Base-by-base conservation (phyloP, 2,329 filamentous ascomycete genomes). In the Phialophora chinensis region DNA sequence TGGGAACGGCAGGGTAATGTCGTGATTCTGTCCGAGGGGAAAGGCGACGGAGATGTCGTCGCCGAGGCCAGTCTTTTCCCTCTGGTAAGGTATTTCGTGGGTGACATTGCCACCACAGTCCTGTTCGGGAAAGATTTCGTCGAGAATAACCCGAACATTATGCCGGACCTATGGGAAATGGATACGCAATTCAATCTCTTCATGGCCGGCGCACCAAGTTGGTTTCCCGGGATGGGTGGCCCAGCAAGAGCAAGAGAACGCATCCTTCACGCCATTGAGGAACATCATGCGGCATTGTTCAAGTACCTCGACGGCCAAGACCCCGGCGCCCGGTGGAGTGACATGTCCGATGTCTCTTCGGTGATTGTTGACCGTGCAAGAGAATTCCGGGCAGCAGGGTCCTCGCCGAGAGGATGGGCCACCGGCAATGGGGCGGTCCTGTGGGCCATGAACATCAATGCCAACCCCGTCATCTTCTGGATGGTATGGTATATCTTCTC, bases 1-100 rank as follows among this genome's bases (percentile, higher is more conserved):
- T 90, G 88, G 88, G 88, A 90, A 73, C 82, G 86, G 38, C 77
- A 75, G n/a, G 82, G 79, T 20, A 75, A 80, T 10, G 78, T 84
- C 1, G 76, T 77, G 2, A 75, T 80, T 10, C 73, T 79, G 3
- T 82, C 83, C 17, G 70, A 77, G 1, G 49, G 61, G 23, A 72
- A 73, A 38, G 67, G 74, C 17, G 64, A 58, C 38, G 44, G 49
- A 8, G n/a, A 33, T 2, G 75, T 78, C 31, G 79, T 84, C 61
- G 85, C 83, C 14, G 86, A 88, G 70, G 79, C 82, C 12, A 79
- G 80, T 66, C 74, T 88, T 1, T 80, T 82, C 69, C 76, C 81
- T 2, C 78, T 90, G 5, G 76, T 88, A 25, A 79, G 85, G 63
- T 82, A 86, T 69, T 88, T 88, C 71, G 80, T 86, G 44, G 87